Conservation (phyloP, 306 rosid species). For the Geum urbanum region DNA sequence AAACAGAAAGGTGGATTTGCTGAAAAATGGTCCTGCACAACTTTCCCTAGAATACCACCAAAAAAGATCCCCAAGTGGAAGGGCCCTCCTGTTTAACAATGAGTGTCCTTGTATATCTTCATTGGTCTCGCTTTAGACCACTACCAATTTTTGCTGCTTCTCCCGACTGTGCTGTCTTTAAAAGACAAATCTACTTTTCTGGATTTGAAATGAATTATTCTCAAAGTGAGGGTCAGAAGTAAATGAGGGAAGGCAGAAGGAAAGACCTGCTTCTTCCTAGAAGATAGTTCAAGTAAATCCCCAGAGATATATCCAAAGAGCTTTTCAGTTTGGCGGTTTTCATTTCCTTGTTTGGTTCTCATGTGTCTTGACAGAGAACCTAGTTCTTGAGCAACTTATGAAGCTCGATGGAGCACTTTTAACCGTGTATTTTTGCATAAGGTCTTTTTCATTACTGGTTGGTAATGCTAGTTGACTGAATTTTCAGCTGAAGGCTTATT, state of each 20-base stretch:
- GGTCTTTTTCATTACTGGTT: slow-evolving; percentile 31
- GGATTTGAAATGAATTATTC: background rate
- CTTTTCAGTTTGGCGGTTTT: background rate
- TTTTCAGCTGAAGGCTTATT: slow-evolving; percentile 77
- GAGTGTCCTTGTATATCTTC: background rate
- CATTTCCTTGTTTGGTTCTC: background rate
- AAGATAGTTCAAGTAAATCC: background rate
- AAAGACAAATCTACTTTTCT: background rate
- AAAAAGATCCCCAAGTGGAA: too few species aligned
- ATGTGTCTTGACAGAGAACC: background rate
- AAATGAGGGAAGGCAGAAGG: background rate
- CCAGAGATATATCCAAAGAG: background rate
- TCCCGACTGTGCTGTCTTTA: background rate
- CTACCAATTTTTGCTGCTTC: background rate
- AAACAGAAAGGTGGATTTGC: too few species aligned
- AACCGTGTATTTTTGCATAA: slow-evolving; percentile 4
- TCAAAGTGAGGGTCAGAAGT: background rate
- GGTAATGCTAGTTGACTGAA: slow-evolving; percentile 35
- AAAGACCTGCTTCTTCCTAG: background rate
- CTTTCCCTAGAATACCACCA: too few species aligned
- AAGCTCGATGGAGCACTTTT: slow-evolving; percentile 1
- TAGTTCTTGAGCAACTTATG: background rate
- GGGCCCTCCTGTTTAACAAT: too few species aligned
- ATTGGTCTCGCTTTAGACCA: background rate
- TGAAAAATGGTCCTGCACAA: too few species aligned